A percentile compares a stretch with the other conserved stretches of the same genome.
phyloP scores from a whole-genome alignment of 2,329 filamentous ascomycete genomes.

The Penicillium italicum region DNA sequence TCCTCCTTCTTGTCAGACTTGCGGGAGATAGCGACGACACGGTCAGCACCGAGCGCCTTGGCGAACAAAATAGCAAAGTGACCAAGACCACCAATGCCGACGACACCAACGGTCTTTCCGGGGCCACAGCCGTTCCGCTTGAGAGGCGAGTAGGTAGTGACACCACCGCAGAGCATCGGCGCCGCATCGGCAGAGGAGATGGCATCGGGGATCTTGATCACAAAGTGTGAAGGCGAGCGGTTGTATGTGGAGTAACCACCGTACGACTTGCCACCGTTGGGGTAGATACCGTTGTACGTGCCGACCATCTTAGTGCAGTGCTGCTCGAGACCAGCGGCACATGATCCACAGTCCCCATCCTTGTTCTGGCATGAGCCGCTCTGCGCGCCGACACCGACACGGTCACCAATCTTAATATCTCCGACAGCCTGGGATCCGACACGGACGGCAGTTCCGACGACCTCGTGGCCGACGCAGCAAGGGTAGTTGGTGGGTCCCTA shows the following conservation, averaged over 20 bases:
- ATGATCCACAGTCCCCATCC: conserved; percentile 51
- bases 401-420: conserved; percentile 34
- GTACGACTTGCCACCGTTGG: conserved; percentile 59
- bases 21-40: conserved; percentile 55
- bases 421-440: conserved; percentile 49
- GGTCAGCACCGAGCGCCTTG: conserved; percentile 61
- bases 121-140: conserved; percentile 63
- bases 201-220: conserved; percentile 53
- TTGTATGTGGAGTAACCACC: conserved; percentile 62
- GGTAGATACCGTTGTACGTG: conserved; percentile 30
- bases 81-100: conserved; percentile 68
- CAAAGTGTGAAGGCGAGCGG: conserved; percentile 56
- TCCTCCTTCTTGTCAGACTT: conserved; percentile 51
- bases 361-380: conserved; percentile 49
- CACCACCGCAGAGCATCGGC: conserved; percentile 72
- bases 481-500: conserved; percentile 37
- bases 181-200: conserved; percentile 52
- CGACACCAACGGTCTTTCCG: conserved; percentile 66
- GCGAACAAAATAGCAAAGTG: conserved; percentile 69
- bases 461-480: conserved; percentile 61
- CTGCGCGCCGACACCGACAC: conserved; percentile 58
- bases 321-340: conserved; percentile 41
- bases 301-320: conserved; percentile 28
- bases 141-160: conserved; percentile 68
- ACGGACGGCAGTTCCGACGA: conserved; percentile 57